These are phyloP conservation scores for Neocallimastix lanati DNA, from an alignment of 192 early-diverging fungal genomes.

Conservation along the genomic window DNA sequence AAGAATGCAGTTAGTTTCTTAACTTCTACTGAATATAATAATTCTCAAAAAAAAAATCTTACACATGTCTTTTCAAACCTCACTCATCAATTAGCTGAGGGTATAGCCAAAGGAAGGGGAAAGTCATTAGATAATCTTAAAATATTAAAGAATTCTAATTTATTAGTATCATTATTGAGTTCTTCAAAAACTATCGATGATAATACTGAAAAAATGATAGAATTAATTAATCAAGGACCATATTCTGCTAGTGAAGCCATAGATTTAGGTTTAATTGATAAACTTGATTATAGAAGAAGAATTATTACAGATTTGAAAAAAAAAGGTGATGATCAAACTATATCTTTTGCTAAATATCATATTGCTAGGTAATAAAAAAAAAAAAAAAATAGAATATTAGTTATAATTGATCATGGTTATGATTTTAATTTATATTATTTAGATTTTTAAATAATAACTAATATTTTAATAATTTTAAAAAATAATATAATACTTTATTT, in stretches of 20 bases:
- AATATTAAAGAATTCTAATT: not conserved
- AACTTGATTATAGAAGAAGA: constrained; percentile 23
- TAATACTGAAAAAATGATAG: constrained; percentile 15
- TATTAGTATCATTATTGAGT: not conserved
- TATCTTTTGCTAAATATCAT: not conserved
- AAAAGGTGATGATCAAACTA: constrained; percentile 9
- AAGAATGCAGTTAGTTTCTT: constrained; percentile 30
- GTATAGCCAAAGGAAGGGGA: not conserved
- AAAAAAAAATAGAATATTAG: too few relatives aligned
- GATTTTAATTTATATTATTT: too few relatives aligned
- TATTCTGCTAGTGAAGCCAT: constrained; percentile 25
- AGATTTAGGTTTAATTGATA: constrained; percentile 28
- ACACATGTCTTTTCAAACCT: constrained; percentile 24
- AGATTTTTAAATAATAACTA: too few relatives aligned
- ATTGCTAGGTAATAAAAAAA: not conserved
- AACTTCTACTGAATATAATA: constrained; percentile 25
- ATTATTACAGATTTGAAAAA: constrained; percentile 8
- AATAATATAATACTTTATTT: too few relatives aligned
- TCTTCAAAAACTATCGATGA: not conserved
- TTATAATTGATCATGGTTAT: too few relatives aligned
- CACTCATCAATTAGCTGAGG: constrained; percentile 9
- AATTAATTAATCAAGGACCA: constrained; percentile 33
- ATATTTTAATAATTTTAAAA: too few relatives aligned
- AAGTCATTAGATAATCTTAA: not conserved
- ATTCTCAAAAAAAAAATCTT: constrained; percentile 35